Base-by-base conservation (phyloP, 2,329 filamentous ascomycete genomes). In the Pseudogymnoascus sp. region DNA sequence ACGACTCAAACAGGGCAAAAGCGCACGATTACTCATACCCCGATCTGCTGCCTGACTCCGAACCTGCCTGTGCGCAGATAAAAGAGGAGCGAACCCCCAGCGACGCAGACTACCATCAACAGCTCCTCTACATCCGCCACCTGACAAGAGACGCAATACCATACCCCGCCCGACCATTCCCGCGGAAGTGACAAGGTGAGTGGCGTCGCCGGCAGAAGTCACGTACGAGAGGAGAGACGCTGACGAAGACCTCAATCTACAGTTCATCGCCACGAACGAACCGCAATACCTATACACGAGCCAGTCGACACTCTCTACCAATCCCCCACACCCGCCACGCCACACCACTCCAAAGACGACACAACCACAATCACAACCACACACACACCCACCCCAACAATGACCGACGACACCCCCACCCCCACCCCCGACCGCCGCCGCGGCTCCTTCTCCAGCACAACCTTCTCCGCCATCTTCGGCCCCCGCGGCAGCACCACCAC, bases 381-480 rank as follows among this genome's bases (percentile, higher is more conserved):
- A n/a, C n/a, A n/a, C n/a, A 31, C n/a, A 61, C 60, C 47, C 13
- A 26, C 15, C 61, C 33, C 63, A 66, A 74, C 62, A 65, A 82
- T 81, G 79, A 76, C 78, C 44, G 73, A 75, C 71, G 74, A 76
- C 69, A 75, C 73, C 62, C 71, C 73, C 6, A 74, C 74, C 60
- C 73, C 75, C 59, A 74, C 73, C 50, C 72, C 40, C 71, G 75
- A 76, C 63, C 74, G 71, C 36, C 79, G 80, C 65, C 79, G 79
- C 62, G 74, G 77, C 53, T 82, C 80, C 59, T 72, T 80, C 65
- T 76, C 76, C 28, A 71, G 76, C 23, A 72, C 75, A 23, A 71
- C 76, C 62, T 74, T 76, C 65, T 70, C 75, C 62, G 71, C 72
- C 71, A 79, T 88, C 65, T 88, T 86, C 73, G 78, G 81, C 66